Evolutionary conservation across 352 stramenopile genomes (phyloP).

Genomic region (Phytophthora kernoviae): DNA sequence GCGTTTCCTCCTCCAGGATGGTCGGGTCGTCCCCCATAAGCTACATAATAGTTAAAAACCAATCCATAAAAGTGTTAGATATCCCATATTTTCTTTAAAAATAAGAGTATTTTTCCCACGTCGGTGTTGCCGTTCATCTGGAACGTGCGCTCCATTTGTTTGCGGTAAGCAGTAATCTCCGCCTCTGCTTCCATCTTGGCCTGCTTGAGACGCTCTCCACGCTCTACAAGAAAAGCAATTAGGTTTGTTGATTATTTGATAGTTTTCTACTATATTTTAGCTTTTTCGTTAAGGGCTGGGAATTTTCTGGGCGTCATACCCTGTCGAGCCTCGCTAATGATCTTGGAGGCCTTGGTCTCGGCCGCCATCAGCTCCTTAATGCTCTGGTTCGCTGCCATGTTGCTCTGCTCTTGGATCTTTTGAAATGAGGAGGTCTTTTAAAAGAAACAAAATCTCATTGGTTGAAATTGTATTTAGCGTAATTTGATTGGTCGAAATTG

Average conservation of each 20-base stretch:
- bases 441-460: slow-evolving; percentile 6
- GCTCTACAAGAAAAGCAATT: slow-evolving; percentile 43
- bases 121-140: slow-evolving; percentile 88
- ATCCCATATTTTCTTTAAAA: too few species aligned
- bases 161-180: slow-evolving; percentile 84
- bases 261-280: neutral
- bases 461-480: neutral
- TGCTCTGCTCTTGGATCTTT: slow-evolving; percentile 25
- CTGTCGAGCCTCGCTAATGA: slow-evolving; percentile 88
- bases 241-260: neutral
- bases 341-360: slow-evolving; percentile 91
- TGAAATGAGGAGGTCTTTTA: neutral
- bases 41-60: slow-evolving; percentile 30
- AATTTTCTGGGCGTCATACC: slow-evolving; percentile 33
- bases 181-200: slow-evolving; percentile 88
- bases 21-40: slow-evolving; percentile 81
- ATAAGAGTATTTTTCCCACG: slow-evolving; percentile 34
- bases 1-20: slow-evolving; percentile 79
- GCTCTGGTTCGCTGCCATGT: slow-evolving; percentile 86
- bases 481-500: slow-evolving; percentile 11
- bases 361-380: slow-evolving; percentile 91
- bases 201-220: slow-evolving; percentile 87
- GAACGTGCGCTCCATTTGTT: slow-evolving; percentile 87
- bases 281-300: slow-evolving; percentile 3
- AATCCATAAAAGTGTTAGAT: too few species aligned